These are phyloP conservation scores for Diplodia corticola DNA, from an alignment of 2,329 filamentous ascomycete species.

Conservation along the genomic window DNA sequence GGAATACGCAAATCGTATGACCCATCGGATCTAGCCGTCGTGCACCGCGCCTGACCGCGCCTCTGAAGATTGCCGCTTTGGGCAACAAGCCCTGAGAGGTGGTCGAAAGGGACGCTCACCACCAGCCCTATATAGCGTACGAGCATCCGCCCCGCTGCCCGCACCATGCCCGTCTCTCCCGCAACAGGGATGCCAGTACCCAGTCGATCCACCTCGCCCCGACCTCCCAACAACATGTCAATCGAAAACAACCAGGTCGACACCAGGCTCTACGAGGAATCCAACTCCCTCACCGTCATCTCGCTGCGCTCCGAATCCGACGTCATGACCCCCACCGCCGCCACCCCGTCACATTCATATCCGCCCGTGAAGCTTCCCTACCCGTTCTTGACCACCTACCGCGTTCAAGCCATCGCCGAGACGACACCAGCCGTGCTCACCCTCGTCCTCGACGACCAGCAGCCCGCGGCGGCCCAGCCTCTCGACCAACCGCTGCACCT, in stretches of 20 bases:
- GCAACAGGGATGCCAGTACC: too few species aligned
- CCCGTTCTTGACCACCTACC: slow-evolving; percentile 40
- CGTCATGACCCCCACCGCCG: neutral
- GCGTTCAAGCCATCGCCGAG: neutral
- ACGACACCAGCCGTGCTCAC: neutral
- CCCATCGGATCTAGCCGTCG: neutral
- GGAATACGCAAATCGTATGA: neutral
- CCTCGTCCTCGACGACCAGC: neutral
- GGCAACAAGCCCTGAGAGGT: neutral
- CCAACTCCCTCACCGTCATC: too few species aligned
- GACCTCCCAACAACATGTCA: too few species aligned
- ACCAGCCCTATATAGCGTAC: neutral
- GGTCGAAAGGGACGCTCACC: neutral
- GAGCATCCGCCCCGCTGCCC: neutral
- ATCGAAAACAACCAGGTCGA: too few species aligned
- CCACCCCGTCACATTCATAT: neutral
- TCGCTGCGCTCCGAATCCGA: too few species aligned
- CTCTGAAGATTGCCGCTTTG: neutral
- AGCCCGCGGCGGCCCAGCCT: slow-evolving; percentile 28
- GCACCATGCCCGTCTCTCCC: too few species aligned
- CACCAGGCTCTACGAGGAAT: neutral
- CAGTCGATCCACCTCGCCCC: too few species aligned
- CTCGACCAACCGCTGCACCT: slow-evolving; percentile 33
- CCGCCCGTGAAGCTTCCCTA: slow-evolving; percentile 29
- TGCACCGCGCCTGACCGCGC: neutral